Conservation (phyloP, 768 basidiomycete species). For the Tricholoma sp. region DNA sequence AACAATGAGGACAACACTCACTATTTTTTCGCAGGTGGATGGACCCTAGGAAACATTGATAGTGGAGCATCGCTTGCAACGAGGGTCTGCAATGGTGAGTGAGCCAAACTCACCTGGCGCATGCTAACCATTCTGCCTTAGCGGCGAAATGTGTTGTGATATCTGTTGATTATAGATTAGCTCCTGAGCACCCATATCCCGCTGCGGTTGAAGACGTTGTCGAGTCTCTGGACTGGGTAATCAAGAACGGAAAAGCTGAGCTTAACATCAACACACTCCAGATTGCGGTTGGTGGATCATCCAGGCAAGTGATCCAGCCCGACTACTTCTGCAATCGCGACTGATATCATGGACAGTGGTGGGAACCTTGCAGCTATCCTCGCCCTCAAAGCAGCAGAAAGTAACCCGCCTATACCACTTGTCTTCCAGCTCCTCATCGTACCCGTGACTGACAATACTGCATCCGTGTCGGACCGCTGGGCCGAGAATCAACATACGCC, state of each 20-base stretch:
- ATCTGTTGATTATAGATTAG: conserved; percentile 63
- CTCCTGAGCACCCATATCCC: conserved; percentile 64
- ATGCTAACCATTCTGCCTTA: conserved; percentile 13
- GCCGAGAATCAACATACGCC: conserved; percentile 50
- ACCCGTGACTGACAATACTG: conserved; percentile 74
- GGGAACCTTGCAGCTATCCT: conserved; percentile 63
- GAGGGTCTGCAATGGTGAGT: conserved; percentile 49
- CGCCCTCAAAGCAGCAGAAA: conserved; percentile 52
- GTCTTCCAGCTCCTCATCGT: conserved; percentile 63
- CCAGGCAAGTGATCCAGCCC: conserved; percentile 39
- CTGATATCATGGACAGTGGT: conserved; percentile 34
- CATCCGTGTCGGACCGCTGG: conserved; percentile 47
- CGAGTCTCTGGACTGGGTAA: conserved; percentile 57
- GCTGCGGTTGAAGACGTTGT: conserved; percentile 64
- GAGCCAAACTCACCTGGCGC: neutral
- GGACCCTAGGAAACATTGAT: conserved; percentile 62
- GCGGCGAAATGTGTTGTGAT: conserved; percentile 57
- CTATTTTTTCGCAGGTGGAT: conserved; percentile 45
- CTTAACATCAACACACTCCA: conserved; percentile 42
- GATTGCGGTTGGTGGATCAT: conserved; percentile 67
- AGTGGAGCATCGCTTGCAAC: conserved; percentile 54
- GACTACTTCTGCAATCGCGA: too few species aligned
- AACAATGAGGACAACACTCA: neutral
- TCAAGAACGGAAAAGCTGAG: conserved; percentile 36
- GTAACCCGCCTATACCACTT: conserved; percentile 45